Evolutionary conservation across 371 early-diverging fungal species (phyloP).

Genomic region (Rhizopus sp.): DNA sequence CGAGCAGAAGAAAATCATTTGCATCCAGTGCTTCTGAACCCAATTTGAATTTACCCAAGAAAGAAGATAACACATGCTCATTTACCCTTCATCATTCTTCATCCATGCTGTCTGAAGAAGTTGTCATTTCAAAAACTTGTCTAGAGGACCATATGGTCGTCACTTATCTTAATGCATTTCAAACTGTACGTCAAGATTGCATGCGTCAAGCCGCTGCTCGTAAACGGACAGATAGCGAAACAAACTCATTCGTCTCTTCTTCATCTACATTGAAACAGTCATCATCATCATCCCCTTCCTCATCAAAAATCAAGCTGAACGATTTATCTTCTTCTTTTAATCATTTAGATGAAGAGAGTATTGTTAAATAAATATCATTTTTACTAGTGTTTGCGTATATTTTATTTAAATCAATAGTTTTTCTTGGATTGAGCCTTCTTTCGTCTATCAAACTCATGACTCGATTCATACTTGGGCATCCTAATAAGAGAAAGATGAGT

Average conservation of each 20-base stretch:
- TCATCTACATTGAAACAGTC: conserved; percentile 12
- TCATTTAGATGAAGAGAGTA: conserved; percentile 35
- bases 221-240: neutral
- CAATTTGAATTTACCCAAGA: conserved; percentile 3
- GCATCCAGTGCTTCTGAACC: conserved; percentile 7
- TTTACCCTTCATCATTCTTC: conserved; percentile 45
- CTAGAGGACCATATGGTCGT: conserved; percentile 55
- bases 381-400: conserved; percentile 1
- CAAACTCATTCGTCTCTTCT: conserved; percentile 17
- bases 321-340: conserved; percentile 1
- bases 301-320: conserved; percentile 12
- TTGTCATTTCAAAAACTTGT: conserved; percentile 46
- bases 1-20: conserved; percentile 8
- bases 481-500: conserved; percentile 26
- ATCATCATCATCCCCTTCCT: conserved; percentile 7
- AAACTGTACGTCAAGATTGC: conserved; percentile 41
- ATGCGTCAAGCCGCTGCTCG: conserved; percentile 31
- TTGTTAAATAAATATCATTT: conserved; percentile 2
- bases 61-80: conserved; percentile 12
- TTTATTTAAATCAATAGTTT: neutral
- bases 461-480: conserved; percentile 62
- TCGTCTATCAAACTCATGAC: conserved; percentile 54
- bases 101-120: conserved; percentile 40
- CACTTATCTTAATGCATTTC: conserved; percentile 49
- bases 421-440: conserved; percentile 7